Percentiles rank a stretch among this genome's conserved stretches.
Evolutionary conservation across 2,329 filamentous ascomycete genomes (phyloP).

Genomic region (Penicillium sp.): DNA sequence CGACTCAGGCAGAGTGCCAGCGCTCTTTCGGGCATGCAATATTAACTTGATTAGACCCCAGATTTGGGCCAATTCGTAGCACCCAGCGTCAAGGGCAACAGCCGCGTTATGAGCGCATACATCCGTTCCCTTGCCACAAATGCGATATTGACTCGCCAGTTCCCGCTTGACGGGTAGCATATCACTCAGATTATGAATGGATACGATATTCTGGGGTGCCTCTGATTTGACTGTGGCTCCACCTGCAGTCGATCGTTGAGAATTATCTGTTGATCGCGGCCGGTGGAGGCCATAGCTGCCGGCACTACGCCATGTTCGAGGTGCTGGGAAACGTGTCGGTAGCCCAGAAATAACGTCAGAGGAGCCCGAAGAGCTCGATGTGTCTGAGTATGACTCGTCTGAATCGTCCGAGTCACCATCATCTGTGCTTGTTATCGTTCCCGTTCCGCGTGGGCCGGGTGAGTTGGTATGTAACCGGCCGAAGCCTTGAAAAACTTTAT

Average conservation of each 20-base stretch:
- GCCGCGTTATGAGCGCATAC: conserved; percentile 81
- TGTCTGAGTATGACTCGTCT: conserved; percentile 58
- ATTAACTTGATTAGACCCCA: conserved; percentile 81
- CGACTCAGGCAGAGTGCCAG: conserved; percentile 60
- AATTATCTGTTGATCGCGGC: conserved; percentile 47
- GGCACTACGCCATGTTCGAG: conserved; percentile 51
- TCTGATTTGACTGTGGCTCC: conserved; percentile 51
- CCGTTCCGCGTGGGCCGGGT: conserved; percentile 44
- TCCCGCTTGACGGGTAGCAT: conserved; percentile 75
- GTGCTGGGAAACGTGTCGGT: conserved; percentile 50
- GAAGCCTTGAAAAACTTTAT: conserved; percentile 62
- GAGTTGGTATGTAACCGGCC: conserved; percentile 57
- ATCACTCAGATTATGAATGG: conserved; percentile 67
- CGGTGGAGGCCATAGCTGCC: conserved; percentile 57
- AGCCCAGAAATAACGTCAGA: conserved; percentile 46
- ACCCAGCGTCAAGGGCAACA: conserved; percentile 70
- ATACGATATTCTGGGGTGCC: conserved; percentile 65
- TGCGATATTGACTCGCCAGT: conserved; percentile 74
- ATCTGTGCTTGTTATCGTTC: conserved; percentile 41
- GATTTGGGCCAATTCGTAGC: conserved; percentile 70
- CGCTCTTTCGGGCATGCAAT: conserved; percentile 70
- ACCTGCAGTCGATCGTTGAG: conserved; percentile 54
- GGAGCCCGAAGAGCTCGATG: conserved; percentile 52
- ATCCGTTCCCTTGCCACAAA: conserved; percentile 77
- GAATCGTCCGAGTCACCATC: conserved; percentile 48